Base-by-base conservation (phyloP, 2,329 filamentous ascomycete species). In the Pyricularia sp. region DNA sequence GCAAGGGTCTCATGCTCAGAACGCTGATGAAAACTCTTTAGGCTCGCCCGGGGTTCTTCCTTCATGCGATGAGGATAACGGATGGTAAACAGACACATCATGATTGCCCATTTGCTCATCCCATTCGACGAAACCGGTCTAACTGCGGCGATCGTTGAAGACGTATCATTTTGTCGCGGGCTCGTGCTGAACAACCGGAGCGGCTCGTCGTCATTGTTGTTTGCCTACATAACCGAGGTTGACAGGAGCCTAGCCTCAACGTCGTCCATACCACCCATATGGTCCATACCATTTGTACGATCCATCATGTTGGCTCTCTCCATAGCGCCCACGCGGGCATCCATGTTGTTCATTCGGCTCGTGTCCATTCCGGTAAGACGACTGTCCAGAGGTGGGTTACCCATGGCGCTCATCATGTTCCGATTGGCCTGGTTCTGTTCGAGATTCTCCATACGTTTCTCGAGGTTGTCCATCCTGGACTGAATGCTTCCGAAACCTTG, bases 361-460 rank as follows among this genome's bases (percentile, higher is more conserved):
- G 65, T 28, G 50, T 74, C 73, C 67, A 75, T 72, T 42, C 72
- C 72, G 11, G 70, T 70, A 20, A 68, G 66, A 31, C 66, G 66
- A 26, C 55, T 68, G 23, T 68, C 66, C 12, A 68, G 10, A 9
- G 71, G 69, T 28, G 71, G 72, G 42, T 71, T 72, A 50, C 73
- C 71, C 71, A 78, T 75, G 55, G 73, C 73, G 55, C 68, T 70
- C 50, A 75, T 71, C 69, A 71, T 73, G 63, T 70, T 72, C n/a
- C 77, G 68, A 2, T 75, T 73, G 68, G 75, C 73, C 20, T 77
- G 73, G 14, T 72, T 72, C 69, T 77, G 76, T 73, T 88, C 85
- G 36, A 88, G 79, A 64, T 81, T 80, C 23, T 86, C 84, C 69
- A 88, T 78, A n/a, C 85, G 81, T 76, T 86, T 85, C 73, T 85